Base-by-base conservation (phyloP, 176 grass and related monocot genomes). In the Pontederia paniculata region DNA sequence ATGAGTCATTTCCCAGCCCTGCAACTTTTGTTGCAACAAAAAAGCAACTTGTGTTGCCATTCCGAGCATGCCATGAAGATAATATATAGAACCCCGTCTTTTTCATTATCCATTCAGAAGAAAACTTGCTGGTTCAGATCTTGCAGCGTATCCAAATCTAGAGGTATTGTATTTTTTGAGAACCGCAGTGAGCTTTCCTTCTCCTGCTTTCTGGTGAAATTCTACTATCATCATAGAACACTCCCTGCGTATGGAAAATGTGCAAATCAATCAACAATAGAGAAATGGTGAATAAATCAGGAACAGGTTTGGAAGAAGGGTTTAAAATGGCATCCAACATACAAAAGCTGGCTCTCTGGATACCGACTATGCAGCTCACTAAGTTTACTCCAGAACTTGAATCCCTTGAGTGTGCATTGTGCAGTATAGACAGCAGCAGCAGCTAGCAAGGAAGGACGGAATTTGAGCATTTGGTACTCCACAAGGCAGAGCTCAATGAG, bases 391-490 rank as follows among this genome's bases (percentile, higher is more conserved):
- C 93, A 98, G 10, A 76, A 50, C 43, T 72, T 76, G 78, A 46
- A 70, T 23, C 74, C 61, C 62, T 9, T 81, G 53, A 98, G 71
- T 75, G 80, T 72, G 68, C 86, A 88, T 45, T 91, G 80, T 16
- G 93, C 87, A 42, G 93, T 98, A 70, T 84, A 91, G 57, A 91
- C 56, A 0, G 93, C 83, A 65, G 87, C 77, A 1, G 93, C 93
- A 43, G 86, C 87, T 21, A 98, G 77, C 70, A 88, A 78, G 1
- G 80, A 91, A 65, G 93, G 80, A 18, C 11, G 51, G 58, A 84
- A 98, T 55, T 74, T 80, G 46, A 98, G 76, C 86, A 91, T 98
- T 50, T 88, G 62, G 46, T 84, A 88, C 55, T 84, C 93, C 21
- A 88, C 83, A 22, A 98, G 64, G 58, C 74, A 81, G 23, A 98